Percentiles rank a stretch among this genome's conserved stretches.
Evolutionary conservation across 768 basidiomycete genomes (phyloP).

Genomic region (Russula earlei): DNA sequence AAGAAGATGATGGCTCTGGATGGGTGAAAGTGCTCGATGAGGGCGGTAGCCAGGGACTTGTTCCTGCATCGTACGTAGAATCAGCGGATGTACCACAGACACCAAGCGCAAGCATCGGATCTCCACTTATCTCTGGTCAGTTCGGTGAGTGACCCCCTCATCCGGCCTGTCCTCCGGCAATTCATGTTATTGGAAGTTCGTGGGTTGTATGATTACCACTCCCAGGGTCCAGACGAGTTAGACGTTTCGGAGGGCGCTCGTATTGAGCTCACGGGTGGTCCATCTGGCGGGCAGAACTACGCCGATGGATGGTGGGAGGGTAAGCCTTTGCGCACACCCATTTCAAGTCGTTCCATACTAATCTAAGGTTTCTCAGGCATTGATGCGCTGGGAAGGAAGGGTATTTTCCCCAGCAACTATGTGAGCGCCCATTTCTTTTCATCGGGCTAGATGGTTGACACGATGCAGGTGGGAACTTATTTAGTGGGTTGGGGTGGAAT

Average conservation of each 20-base stretch:
- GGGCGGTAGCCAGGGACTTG: conserved; percentile 55
- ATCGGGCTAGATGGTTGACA: conserved; percentile 12
- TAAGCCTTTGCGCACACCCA: conserved; percentile 26
- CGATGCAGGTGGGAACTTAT: conserved; percentile 40
- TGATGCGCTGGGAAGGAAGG: conserved; percentile 50
- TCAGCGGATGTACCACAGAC: conserved; percentile 25
- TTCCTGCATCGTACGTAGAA: conserved; percentile 77
- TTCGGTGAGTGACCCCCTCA: conserved; percentile 37
- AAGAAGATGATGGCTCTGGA: conserved; percentile 78
- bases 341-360: conserved; percentile 18
- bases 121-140: conserved; percentile 32
- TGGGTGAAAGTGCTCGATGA: conserved; percentile 70
- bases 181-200: conserved; percentile 42
- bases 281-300: conserved; percentile 53
- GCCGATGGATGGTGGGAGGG: conserved; percentile 88
- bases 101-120: conserved; percentile 17
- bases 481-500: conserved; percentile 12
- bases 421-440: conserved; percentile 37
- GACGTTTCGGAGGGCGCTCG: conserved; percentile 49
- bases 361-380: conserved; percentile 39
- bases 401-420: conserved; percentile 86
- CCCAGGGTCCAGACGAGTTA: conserved; percentile 67
- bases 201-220: conserved; percentile 69
- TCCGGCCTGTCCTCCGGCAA: conserved; percentile 6
- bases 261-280: conserved; percentile 55